Evolutionary conservation across 2,329 filamentous ascomycete species (phyloP), one percentile per base, ranked within the genome.

Genomic region (Didymosphaeria variabile): DNA sequence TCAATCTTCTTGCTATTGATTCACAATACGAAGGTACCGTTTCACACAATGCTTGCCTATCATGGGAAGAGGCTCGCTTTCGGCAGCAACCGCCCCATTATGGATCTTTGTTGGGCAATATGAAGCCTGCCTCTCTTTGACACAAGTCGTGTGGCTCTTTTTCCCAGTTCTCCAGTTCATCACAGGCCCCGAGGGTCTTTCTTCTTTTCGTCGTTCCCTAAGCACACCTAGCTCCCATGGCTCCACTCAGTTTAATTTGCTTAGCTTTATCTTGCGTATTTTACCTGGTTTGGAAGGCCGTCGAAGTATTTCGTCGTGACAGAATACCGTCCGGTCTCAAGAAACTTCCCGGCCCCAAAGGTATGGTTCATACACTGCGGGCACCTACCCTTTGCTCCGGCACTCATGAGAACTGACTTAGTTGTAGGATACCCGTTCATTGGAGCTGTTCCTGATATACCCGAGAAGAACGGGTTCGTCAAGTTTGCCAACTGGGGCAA

Each of bases 401-500:
- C 31, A 53, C 55, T 42, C 51, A 4, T 32, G 34, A 53, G 72
- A 57, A 46, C 29, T 59, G 3, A 55, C 38, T 15, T 63, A 8
- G 3, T 47, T 40, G n/a, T 57, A 82, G 80, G 80, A 29, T 78
- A 79, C 46, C 80, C 81, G 2, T 70, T 82, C 46, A 68, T 82
- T 42, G 80, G 80, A 36, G 79, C 76, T 9, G 73, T 81, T 10
- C 79, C 76, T 50, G 79, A 82, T 19, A 72, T 82, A 5, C 80
- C 80, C 29, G 77, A 80, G 46, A 79, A 80, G 66, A 79, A 80
- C 58, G 70, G 75, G 31, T 80, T 79, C 67, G 75, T 82, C 63
- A 82, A 81, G 57, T 82, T 82, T 51, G 72, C 79, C n/a, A 78
- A 82, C 44, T 82, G 80, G 80, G 76, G 75, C 45, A 78, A 80